Evolutionary conservation across 176 grass and related monocot species (phyloP).

Genomic region (Carex pumila): DNA sequence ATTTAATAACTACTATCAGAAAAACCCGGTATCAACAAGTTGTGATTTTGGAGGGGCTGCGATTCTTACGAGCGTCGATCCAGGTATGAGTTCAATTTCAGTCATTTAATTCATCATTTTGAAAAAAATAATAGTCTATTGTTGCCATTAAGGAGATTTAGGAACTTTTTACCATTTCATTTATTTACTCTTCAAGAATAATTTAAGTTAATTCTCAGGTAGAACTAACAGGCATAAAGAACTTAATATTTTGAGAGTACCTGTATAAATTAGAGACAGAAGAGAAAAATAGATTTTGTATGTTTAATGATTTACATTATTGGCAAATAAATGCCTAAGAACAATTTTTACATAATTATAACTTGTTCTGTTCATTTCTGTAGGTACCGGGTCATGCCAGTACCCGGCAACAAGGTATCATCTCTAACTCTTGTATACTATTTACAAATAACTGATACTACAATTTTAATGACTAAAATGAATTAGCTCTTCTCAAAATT

Average conservation of each 20-base stretch:
- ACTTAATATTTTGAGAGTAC: neutral
- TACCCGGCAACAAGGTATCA: constrained; percentile 53
- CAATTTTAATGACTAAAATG: neutral
- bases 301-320: neutral
- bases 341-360: neutral
- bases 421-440: constrained; percentile 4
- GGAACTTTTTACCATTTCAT: neutral
- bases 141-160: neutral
- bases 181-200: neutral
- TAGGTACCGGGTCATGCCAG: constrained; percentile 53
- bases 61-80: constrained; percentile 44
- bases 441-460: neutral
- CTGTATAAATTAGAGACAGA: neutral
- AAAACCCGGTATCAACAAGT: constrained; percentile 47
- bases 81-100: constrained; percentile 35
- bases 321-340: too few relatives aligned
- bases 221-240: neutral
- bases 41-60: constrained; percentile 60
- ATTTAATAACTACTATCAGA: constrained; percentile 74
- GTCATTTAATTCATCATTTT: neutral
- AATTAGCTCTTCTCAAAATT: neutral
- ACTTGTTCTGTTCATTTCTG: neutral
- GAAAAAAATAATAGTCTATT: neutral
- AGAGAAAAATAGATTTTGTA: neutral
- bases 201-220: neutral